Evolutionary conservation across 257 asterid species (phyloP), one percentile per base, ranked within the genome.

Genomic region (Schizonepeta tenuifolia): DNA sequence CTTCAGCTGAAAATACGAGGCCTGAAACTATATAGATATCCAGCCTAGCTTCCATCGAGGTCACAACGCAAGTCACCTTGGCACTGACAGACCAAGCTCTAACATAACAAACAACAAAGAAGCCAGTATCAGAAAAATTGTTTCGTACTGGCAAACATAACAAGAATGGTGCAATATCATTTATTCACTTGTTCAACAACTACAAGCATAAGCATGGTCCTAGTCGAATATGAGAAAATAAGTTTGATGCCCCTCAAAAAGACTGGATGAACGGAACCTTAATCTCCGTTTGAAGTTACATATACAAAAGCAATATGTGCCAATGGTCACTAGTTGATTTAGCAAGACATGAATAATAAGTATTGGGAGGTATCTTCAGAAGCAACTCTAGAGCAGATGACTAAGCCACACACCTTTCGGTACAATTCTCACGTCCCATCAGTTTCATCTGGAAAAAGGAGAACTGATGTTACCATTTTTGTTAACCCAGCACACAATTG

Each of bases 391-490:
- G 83, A 79, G 90, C 80, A 78, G 83, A 75, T 73, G 84, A 82
- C 72, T 78, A 77, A 84, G 90, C 86, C 87, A 80, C 85, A 75
- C 87, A n/a, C n/a, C 87, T 84, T 81, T 77, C 59, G 78, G 82
- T 80, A 75, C n/a, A 72, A 80, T 56, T 82, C 46, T 92, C 97
- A 93, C 97, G 96, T 90, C 68, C 97, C 98, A 76, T 93, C 97
- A 82, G 58, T 78, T 82, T 86, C 90, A 93, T 93, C 97, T 90
- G 97, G 95, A 76, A 84, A 85, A 93, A 90, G 86, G 95, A 90
- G 81, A 87, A 85, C 83, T 85, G 21, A 64, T 43, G 88, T 90
- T 85, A 92, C 91, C 78, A 86, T 76, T 77, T 71, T 73, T 63
- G 69, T 82, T 77, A 84, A 81, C 72, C 79, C 77, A 82, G 76